Evolutionary conservation across 257 asterid genomes (phyloP), one percentile per base, ranked within the genome.

Genomic region (Schizonepeta tenuifolia): DNA sequence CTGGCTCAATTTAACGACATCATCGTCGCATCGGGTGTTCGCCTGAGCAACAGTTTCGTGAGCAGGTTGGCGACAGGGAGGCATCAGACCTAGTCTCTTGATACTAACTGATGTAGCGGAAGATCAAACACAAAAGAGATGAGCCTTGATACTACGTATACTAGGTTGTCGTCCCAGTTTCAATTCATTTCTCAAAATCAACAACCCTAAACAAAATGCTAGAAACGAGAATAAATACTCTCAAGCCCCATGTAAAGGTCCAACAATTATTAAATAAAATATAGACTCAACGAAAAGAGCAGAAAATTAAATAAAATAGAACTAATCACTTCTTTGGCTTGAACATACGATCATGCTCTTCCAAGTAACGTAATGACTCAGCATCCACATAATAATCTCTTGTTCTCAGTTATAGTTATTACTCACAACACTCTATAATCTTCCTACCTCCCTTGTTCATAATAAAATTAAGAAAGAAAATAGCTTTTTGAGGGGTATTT

Each of bases 21-120:
- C 40, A 7, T 17, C 59, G 8, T 65, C 71, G 24, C 28, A 10
- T 1, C 31, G 40, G 10, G 7, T 24, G 12, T 22, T 6, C 0
- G 40, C 22, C n/a, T 55, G 35, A 21, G 62, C 35, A 55, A 15
- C 62, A 5, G 35, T 55, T 55, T 55, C 36, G 4, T n/a, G n/a
- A 11, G 26, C 9, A 3, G 59, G 59, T 3, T 47, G 71, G 28
- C 71, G n/a, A 8, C 17, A 31, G 4, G 72, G 61, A 67, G 72
- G 47, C 46, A 49, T 67, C 60, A 47, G 49, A 26, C 72, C 58
- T 8, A 15, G 59, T 26, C 72, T 67, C 6, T 1, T 15, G 60
- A 67, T 67, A 49, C 72, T 61, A 67, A 67, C 47, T 67, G 61
- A 67, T 18, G 72, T 67, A 67, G 62, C 61, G 36, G 12, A 67